Conservation (phyloP, 2,329 filamentous ascomycete species). For the Nigrospora osmanthi region DNA sequence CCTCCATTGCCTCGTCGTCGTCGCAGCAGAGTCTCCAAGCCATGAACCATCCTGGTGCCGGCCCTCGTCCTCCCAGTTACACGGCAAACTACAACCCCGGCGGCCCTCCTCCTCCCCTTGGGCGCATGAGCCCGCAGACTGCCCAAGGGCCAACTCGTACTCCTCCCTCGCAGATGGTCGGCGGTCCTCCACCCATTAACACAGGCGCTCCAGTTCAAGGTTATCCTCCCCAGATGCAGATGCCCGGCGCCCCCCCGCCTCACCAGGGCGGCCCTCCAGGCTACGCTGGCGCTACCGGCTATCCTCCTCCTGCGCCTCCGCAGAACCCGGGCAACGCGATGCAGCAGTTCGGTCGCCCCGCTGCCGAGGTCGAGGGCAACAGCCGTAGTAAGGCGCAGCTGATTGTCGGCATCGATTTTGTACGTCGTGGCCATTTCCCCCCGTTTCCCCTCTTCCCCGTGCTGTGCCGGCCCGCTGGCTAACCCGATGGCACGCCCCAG, state of each 20-base stretch:
- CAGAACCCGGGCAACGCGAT: slow-evolving; percentile 28
- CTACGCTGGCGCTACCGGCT: slow-evolving; percentile 37
- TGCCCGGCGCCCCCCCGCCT: slow-evolving; percentile 27
- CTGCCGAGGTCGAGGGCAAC: slow-evolving; percentile 76
- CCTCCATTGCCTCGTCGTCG: slow-evolving; percentile 37
- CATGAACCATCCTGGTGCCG: slow-evolving; percentile 56
- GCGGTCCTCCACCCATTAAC: slow-evolving; percentile 60
- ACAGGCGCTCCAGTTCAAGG: slow-evolving; percentile 50
- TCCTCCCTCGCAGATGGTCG: slow-evolving; percentile 52
- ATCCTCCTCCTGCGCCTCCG: slow-evolving; percentile 34
- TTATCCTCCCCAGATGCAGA: slow-evolving; percentile 45
- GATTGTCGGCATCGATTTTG: slow-evolving; percentile 98
- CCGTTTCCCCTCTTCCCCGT: too few species aligned
- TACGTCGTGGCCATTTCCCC: slow-evolving; percentile 39
- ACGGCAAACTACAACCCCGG: slow-evolving; percentile 44
- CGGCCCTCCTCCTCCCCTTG: slow-evolving; percentile 38
- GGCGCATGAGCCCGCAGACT: slow-evolving; percentile 45
- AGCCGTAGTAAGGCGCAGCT: slow-evolving; percentile 91
- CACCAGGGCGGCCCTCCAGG: slow-evolving; percentile 37
- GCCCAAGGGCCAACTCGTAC: slow-evolving; percentile 42
- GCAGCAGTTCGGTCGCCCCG: slow-evolving; percentile 36
- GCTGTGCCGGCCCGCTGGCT: too few species aligned
- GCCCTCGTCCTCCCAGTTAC: slow-evolving; percentile 58
- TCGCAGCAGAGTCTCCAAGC: slow-evolving; percentile 40
- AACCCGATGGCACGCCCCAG: background rate